Evolutionary conservation across 2,329 filamentous ascomycete genomes (phyloP).

Genomic region (Trichoderma sp.): DNA sequence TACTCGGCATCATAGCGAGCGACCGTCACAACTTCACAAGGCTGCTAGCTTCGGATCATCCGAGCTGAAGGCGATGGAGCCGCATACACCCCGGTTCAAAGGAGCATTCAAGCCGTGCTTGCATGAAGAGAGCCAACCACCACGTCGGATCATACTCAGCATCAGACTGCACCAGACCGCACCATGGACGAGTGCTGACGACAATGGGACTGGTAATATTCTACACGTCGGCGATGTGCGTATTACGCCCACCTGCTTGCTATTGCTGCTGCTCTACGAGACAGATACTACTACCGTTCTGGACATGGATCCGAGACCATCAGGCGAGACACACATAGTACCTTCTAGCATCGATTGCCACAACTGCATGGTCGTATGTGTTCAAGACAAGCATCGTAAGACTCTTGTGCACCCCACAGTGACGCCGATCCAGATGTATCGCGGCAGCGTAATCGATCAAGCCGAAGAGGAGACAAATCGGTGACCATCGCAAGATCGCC

Average conservation of each 20-base stretch:
- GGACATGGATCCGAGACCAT: not conserved
- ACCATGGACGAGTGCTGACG: not conserved
- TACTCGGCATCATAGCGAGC: not conserved
- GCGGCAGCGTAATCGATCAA: not conserved
- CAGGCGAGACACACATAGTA: not conserved
- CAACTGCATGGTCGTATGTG: not conserved
- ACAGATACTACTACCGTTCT: not conserved
- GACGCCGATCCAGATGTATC: not conserved
- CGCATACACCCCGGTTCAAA: not conserved
- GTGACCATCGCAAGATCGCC: not conserved
- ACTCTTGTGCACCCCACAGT: not conserved
- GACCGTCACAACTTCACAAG: conserved; percentile 19
- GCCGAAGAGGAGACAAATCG: not conserved
- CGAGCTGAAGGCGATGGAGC: conserved; percentile 15
- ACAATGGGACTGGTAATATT: not conserved
- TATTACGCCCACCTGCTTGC: not conserved
- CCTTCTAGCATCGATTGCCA: not conserved
- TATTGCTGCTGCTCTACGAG: not conserved
- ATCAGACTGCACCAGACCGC: no score
- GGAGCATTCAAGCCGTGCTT: conserved; percentile 5
- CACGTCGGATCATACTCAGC: not conserved
- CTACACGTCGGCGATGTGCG: not conserved
- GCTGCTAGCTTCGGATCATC: conserved; percentile 18
- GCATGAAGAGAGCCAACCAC: not conserved
- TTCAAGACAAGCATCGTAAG: not conserved